Evolutionary conservation across 495 filamentous ascomycete genomes (phyloP).

Genomic region (Xylaria bambusicola): DNA sequence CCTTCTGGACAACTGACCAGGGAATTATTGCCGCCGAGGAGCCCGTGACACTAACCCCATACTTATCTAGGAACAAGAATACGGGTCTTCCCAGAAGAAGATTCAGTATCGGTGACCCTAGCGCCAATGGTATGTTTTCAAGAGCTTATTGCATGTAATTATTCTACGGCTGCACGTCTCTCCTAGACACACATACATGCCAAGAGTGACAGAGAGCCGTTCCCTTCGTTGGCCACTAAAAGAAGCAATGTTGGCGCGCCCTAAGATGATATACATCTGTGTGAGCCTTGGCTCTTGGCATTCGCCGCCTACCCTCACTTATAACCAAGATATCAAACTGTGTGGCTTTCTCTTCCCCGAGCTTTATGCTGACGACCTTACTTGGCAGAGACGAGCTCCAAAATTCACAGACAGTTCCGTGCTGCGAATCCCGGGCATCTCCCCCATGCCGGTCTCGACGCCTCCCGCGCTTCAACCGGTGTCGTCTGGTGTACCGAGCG

Average conservation of each 20-base stretch:
- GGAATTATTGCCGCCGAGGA: background rate
- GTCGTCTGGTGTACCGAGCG: slow-evolving; percentile 87
- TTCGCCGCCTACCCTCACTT: background rate
- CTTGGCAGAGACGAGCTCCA: slow-evolving; percentile 67
- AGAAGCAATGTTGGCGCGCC: slow-evolving; percentile 8
- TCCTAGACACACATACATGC: slow-evolving; percentile 19
- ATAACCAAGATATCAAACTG: background rate
- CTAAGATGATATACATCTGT: slow-evolving; percentile 25
- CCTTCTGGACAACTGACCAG: background rate
- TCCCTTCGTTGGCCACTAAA: slow-evolving; percentile 7
- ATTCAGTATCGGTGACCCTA: slow-evolving; percentile 55
- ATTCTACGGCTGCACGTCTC: slow-evolving; percentile 1
- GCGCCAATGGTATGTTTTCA: slow-evolving; percentile 46
- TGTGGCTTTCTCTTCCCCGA: slow-evolving; percentile 12
- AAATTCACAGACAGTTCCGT: slow-evolving; percentile 84
- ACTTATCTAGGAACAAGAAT: slow-evolving; percentile 52
- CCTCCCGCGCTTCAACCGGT: slow-evolving; percentile 77
- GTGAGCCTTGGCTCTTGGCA: slow-evolving; percentile 38
- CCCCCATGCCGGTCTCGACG: slow-evolving; percentile 86
- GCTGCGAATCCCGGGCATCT: slow-evolving; percentile 84
- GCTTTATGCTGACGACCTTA: slow-evolving; percentile 24
- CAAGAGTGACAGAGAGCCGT: slow-evolving; percentile 19
- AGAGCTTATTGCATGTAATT: background rate
- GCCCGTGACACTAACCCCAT: background rate
- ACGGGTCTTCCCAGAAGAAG: slow-evolving; percentile 56